phyloP scores from a whole-genome alignment of 2,329 filamentous ascomycete species.

The Simplicillium aogashimaense region DNA sequence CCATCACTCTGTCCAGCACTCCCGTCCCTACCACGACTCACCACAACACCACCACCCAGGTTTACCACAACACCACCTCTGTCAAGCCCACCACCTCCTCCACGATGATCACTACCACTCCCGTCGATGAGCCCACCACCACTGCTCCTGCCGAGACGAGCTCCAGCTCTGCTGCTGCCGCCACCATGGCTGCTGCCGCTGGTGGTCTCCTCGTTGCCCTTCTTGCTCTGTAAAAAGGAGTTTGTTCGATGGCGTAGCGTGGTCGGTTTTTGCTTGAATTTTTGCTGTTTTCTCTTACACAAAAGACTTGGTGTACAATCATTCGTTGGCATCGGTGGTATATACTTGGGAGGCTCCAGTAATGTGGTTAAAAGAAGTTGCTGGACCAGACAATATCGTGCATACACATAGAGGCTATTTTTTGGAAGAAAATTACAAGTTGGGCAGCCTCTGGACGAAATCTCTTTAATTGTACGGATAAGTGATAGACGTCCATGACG shows the following conservation, averaged over 20 bases:
- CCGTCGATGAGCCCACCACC: conserved; percentile 9
- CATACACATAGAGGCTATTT: too few relatives aligned
- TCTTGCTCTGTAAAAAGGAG: conserved; percentile 29
- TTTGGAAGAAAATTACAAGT: too few relatives aligned
- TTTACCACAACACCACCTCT: background rate
- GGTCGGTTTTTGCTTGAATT: background rate
- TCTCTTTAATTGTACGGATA: too few relatives aligned
- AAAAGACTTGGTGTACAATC: too few relatives aligned
- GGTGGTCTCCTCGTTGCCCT: conserved; percentile 29
- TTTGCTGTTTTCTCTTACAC: background rate
- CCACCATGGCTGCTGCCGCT: conserved; percentile 26
- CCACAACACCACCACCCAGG: background rate
- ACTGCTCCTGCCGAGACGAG: conserved; percentile 7
- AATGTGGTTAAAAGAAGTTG: too few relatives aligned
- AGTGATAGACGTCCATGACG: too few relatives aligned
- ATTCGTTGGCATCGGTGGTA: too few relatives aligned
- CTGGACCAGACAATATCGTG: too few relatives aligned
- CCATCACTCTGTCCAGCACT: conserved; percentile 16
- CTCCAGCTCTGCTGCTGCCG: conserved; percentile 18
- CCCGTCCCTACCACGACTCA: background rate
- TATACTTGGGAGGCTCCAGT: too few relatives aligned
- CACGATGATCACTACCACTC: background rate
- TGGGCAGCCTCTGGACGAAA: too few relatives aligned
- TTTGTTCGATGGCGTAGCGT: too few relatives aligned
- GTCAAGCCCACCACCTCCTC: background rate